A percentile compares a stretch with the other conserved stretches of the same genome.
Evolutionary conservation across 2,329 filamentous ascomycete species (phyloP).

Genomic region (Clarireedia paspali): DNA sequence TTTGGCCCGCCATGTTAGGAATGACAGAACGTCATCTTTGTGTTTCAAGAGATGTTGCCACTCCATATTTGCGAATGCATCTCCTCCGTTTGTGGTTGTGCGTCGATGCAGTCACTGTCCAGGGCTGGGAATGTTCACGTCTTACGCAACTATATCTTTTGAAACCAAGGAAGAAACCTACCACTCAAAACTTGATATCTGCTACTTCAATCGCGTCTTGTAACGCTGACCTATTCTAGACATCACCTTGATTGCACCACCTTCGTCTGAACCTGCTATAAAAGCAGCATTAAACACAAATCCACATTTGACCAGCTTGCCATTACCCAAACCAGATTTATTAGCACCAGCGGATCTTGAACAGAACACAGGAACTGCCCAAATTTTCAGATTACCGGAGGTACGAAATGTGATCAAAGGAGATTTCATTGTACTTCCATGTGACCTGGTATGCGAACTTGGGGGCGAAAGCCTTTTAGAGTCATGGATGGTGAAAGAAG

Average conservation of each 20-base stretch:
- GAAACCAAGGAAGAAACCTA: too few species aligned
- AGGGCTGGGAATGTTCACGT: too few species aligned
- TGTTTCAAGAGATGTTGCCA: too few species aligned
- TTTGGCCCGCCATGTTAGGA: too few species aligned
- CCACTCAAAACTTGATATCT: too few species aligned
- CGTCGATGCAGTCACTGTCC: too few species aligned
- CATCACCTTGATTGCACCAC: conserved; percentile 56
- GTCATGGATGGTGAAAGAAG: conserved; percentile 84
- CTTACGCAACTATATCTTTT: too few species aligned
- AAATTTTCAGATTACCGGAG: conserved; percentile 78
- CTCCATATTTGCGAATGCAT: not conserved
- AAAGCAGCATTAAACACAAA: conserved; percentile 66
- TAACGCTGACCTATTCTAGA: conserved; percentile 34
- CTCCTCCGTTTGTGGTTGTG: not conserved
- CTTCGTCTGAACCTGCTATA: conserved; percentile 58
- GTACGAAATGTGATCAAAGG: conserved; percentile 69
- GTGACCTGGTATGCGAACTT: conserved; percentile 87
- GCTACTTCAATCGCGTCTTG: not conserved
- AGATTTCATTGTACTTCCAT: conserved; percentile 87
- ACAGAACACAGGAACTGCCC: conserved; percentile 80
- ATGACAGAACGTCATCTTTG: too few species aligned
- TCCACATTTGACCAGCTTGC: conserved; percentile 66
- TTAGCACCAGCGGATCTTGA: conserved; percentile 69
- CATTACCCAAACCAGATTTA: conserved; percentile 65
- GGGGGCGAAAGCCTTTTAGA: conserved; percentile 76